Percentiles rank a stretch among this genome's conserved stretches.
phyloP scores from a whole-genome alignment of 1,139 yeast species.

The Scheffersomyces stambukii region DNA sequence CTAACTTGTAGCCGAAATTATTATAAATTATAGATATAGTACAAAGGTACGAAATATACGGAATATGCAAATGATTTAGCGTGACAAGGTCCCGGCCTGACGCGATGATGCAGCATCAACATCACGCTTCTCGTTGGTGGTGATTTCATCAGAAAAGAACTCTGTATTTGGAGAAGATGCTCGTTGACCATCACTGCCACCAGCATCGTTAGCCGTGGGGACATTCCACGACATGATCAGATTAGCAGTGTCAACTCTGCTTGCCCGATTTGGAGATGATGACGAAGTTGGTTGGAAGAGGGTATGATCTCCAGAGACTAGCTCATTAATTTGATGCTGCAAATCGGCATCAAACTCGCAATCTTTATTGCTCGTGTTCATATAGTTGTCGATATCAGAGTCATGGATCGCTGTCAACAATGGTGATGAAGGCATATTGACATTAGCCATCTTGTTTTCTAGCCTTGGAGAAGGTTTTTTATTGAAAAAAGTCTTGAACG shows the following conservation, averaged over 20 bases:
- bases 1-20: too few species aligned
- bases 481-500: conserved; percentile 24
- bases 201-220: too few species aligned
- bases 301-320: conserved; percentile 8
- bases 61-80: too few species aligned
- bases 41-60: too few species aligned
- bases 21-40: too few species aligned
- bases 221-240: conserved; percentile 31
- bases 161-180: conserved; percentile 33
- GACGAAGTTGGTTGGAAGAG: conserved; percentile 7
- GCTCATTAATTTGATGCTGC: conserved; percentile 7
- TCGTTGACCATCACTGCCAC: conserved; percentile 15
- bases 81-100: too few species aligned
- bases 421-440: conserved; percentile 46
- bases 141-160: conserved; percentile 28
- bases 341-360: too few species aligned
- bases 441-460: conserved; percentile 11
- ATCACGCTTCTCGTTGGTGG: too few species aligned
- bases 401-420: conserved; percentile 6
- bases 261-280: conserved; percentile 32
- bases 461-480: conserved; percentile 19
- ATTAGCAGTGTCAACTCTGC: conserved; percentile 34
- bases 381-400: conserved; percentile 3
- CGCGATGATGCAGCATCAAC: too few species aligned
- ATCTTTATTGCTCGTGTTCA: too few species aligned